phyloP scores from a whole-genome alignment of 371 early-diverging fungal genomes.

The Rhizopus microsporus region DNA sequence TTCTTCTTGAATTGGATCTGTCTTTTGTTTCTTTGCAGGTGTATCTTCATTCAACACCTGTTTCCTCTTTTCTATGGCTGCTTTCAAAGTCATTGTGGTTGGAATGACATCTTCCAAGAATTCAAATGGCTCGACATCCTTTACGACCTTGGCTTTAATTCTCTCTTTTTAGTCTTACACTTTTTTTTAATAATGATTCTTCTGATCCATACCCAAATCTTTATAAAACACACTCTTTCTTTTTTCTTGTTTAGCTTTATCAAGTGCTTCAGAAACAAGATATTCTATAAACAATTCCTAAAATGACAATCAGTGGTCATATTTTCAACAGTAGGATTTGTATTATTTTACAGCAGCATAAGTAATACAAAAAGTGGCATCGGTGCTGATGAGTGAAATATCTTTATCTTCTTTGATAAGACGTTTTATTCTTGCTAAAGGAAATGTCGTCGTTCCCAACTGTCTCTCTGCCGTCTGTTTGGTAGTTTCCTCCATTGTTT shows the following conservation, averaged over 20 bases:
- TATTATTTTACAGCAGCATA: constrained; percentile 65
- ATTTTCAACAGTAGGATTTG: background rate
- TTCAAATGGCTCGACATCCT: constrained; percentile 46
- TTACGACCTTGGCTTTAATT: constrained; percentile 39
- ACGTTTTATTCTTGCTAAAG: constrained; percentile 77
- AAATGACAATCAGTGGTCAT: background rate
- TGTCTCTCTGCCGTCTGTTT: constrained; percentile 28
- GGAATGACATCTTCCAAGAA: constrained; percentile 60
- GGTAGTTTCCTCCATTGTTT: background rate
- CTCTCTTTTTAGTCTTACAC: background rate
- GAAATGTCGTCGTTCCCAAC: constrained; percentile 64
- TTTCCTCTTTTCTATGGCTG: constrained; percentile 58
- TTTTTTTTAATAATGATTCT: background rate
- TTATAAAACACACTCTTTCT: constrained; percentile 76
- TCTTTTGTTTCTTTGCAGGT: constrained; percentile 27
- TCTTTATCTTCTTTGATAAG: constrained; percentile 87
- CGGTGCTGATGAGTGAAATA: constrained; percentile 65
- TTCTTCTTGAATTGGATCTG: constrained; percentile 1
- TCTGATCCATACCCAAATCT: constrained; percentile 65
- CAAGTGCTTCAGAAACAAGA: constrained; percentile 66
- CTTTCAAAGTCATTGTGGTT: constrained; percentile 55
- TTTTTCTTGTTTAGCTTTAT: constrained; percentile 66
- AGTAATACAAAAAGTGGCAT: constrained; percentile 77
- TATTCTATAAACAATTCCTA: constrained; percentile 80
- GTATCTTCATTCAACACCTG: constrained; percentile 40